Percentiles rank a stretch among this genome's conserved stretches.
Evolutionary conservation across 2,329 filamentous ascomycete species (phyloP).

Genomic region (Penicillium sp.): DNA sequence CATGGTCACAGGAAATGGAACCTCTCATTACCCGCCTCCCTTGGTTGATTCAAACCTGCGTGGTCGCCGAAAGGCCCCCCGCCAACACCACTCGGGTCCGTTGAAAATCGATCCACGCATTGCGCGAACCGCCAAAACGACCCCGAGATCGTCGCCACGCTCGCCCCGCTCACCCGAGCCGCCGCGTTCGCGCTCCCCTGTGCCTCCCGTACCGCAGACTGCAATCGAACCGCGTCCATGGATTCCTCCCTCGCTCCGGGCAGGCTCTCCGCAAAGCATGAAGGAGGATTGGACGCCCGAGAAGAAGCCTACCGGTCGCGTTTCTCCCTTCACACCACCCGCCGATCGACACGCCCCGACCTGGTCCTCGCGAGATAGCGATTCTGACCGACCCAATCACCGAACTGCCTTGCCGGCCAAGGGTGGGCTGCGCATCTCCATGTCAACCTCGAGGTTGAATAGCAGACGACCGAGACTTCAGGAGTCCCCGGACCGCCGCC

Average conservation of each 20-base stretch:
- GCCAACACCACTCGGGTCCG: slow-evolving; percentile 31
- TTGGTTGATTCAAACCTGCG: slow-evolving; percentile 32
- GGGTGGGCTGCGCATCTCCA: slow-evolving; percentile 35
- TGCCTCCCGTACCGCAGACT: slow-evolving; percentile 11
- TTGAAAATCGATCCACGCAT: slow-evolving; percentile 30
- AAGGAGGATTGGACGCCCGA: slow-evolving; percentile 17
- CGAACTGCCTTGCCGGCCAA: slow-evolving; percentile 28
- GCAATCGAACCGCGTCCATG: slow-evolving; percentile 16
- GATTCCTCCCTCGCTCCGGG: slow-evolving; percentile 17
- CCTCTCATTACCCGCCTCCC: slow-evolving; percentile 34
- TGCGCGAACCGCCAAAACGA: slow-evolving; percentile 18
- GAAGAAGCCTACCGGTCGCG: slow-evolving; percentile 21
- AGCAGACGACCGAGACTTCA: slow-evolving; percentile 28
- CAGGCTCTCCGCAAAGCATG: slow-evolving; percentile 18
- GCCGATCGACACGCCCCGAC: slow-evolving; percentile 18
- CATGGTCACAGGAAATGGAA: slow-evolving; percentile 46
- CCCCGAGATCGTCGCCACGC: slow-evolving; percentile 19
- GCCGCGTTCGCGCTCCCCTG: slow-evolving; percentile 23
- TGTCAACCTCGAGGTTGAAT: slow-evolving; percentile 36
- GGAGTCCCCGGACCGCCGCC: slow-evolving; percentile 26
- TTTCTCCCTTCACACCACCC: slow-evolving; percentile 22
- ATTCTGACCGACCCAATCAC: slow-evolving; percentile 25
- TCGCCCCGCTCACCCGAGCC: slow-evolving; percentile 20
- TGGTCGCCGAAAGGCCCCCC: slow-evolving; percentile 30
- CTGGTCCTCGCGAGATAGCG: slow-evolving; percentile 21